Evolutionary conservation across 2,329 filamentous ascomycete genomes (phyloP).

Genomic region (Xylaria sp.): DNA sequence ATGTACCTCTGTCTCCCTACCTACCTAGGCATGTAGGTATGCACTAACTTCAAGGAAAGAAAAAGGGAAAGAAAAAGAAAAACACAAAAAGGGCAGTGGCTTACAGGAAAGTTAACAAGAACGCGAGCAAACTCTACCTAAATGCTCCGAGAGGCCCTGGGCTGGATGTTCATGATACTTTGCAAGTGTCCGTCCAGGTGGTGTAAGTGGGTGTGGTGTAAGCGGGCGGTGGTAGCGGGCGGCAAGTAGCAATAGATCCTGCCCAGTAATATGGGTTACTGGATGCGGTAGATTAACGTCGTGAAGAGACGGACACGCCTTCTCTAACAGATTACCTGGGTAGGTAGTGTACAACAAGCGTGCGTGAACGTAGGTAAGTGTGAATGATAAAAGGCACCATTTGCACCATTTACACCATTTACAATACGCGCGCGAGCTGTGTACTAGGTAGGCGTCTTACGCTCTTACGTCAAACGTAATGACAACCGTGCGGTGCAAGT

Average conservation of each 20-base stretch:
- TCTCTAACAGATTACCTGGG: no score
- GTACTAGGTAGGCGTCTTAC: conserved; percentile 4
- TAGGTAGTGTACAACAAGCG: no score
- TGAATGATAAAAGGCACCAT: neutral
- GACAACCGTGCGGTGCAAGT: conserved; percentile 5
- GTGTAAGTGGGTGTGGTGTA: no score
- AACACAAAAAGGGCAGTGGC: neutral
- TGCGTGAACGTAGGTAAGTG: no score
- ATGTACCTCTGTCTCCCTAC: neutral
- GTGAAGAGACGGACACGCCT: no score
- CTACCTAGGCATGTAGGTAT: no score
- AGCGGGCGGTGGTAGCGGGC: no score
- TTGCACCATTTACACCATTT: no score
- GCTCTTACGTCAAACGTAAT: conserved; percentile 28
- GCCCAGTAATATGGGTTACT: no score
- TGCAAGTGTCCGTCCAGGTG: no score
- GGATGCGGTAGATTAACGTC: neutral
- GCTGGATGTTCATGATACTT: conserved; percentile 1
- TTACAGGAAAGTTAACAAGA: conserved; percentile 24
- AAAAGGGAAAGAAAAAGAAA: neutral
- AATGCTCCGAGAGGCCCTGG: neutral
- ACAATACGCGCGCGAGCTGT: no score
- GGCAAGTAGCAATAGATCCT: no score
- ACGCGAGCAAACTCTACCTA: conserved; percentile 2
- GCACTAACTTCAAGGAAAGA: neutral